Percentiles rank a stretch among this genome's conserved stretches.
Evolutionary conservation across 371 early-diverging fungal genomes (phyloP).

Genomic region (Smittium culicis): DNA sequence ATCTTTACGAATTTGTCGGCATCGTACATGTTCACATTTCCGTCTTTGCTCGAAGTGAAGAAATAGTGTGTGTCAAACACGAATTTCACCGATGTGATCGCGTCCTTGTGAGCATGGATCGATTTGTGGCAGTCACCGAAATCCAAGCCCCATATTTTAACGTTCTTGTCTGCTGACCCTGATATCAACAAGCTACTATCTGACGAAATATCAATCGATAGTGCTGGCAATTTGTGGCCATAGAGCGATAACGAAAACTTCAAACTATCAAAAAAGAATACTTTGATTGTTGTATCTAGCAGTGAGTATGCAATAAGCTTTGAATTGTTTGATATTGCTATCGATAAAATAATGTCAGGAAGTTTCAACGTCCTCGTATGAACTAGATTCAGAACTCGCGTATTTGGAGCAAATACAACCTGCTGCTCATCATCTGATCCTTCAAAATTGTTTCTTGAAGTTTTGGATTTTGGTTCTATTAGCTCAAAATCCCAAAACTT

Average conservation of each 20-base stretch:
- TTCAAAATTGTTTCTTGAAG: not conserved
- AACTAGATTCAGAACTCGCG: slow-evolving; percentile 50
- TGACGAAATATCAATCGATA: slow-evolving; percentile 90
- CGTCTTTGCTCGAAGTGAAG: slow-evolving; percentile 79
- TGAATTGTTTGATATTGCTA: slow-evolving; percentile 70
- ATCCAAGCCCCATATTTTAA: slow-evolving; percentile 95
- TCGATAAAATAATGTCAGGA: slow-evolving; percentile 82
- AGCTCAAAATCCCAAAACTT: slow-evolving; percentile 89
- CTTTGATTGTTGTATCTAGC: slow-evolving; percentile 87
- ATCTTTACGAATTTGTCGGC: slow-evolving; percentile 93
- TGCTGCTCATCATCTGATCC: slow-evolving; percentile 6
- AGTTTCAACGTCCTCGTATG: slow-evolving; percentile 83
- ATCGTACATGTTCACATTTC: slow-evolving; percentile 89
- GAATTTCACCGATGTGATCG: slow-evolving; percentile 71
- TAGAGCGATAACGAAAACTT: slow-evolving; percentile 91
- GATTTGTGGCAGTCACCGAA: slow-evolving; percentile 97
- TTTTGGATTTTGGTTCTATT: slow-evolving; percentile 21
- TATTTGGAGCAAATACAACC: slow-evolving; percentile 10
- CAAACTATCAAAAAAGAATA: slow-evolving; percentile 87
- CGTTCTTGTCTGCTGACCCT: slow-evolving; percentile 86
- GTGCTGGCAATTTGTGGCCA: slow-evolving; percentile 91
- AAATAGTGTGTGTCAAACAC: slow-evolving; percentile 89
- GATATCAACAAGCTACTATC: slow-evolving; percentile 80
- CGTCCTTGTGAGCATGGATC: slow-evolving; percentile 83
- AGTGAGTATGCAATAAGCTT: slow-evolving; percentile 78